phyloP scores from a whole-genome alignment of 2,329 filamentous ascomycete species.

The Ceratocystis variospora region DNA sequence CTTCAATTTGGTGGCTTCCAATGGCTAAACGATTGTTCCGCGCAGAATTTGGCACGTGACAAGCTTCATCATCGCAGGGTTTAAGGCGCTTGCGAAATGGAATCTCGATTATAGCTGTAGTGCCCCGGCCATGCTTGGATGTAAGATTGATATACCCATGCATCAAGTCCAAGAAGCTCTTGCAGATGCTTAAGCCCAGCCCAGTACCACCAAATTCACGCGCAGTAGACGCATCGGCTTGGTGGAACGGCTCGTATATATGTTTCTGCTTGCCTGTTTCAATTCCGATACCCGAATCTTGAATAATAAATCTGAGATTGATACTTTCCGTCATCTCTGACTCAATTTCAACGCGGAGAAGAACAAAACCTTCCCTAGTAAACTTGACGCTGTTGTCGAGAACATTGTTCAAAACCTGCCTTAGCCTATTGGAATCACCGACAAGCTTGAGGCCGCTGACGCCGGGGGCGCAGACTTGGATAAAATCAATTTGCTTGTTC shows the following conservation, averaged over 20 bases:
- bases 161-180: slow-evolving; percentile 70
- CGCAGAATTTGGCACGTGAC: neutral
- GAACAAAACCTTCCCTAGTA: slow-evolving; percentile 53
- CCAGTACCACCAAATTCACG: slow-evolving; percentile 68
- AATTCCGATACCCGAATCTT: slow-evolving; percentile 71
- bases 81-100: slow-evolving; percentile 50
- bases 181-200: slow-evolving; percentile 65
- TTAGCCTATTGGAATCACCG: slow-evolving; percentile 69
- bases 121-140: slow-evolving; percentile 53
- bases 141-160: slow-evolving; percentile 58
- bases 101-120: slow-evolving; percentile 62
- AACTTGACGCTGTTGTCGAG: slow-evolving; percentile 68
- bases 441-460: slow-evolving; percentile 55
- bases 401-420: slow-evolving; percentile 72
- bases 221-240: slow-evolving; percentile 68
- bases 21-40: neutral
- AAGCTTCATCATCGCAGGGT: neutral
- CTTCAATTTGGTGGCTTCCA: neutral
- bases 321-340: slow-evolving; percentile 51
- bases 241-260: slow-evolving; percentile 68
- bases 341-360: slow-evolving; percentile 49
- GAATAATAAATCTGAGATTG: slow-evolving; percentile 55
- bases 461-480: slow-evolving; percentile 47
- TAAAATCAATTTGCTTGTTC: slow-evolving; percentile 62
- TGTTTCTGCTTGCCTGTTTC: slow-evolving; percentile 60